These are phyloP conservation scores for Dovyalis caffra DNA, from an alignment of 345 rosid species.

Conservation along the genomic window DNA sequence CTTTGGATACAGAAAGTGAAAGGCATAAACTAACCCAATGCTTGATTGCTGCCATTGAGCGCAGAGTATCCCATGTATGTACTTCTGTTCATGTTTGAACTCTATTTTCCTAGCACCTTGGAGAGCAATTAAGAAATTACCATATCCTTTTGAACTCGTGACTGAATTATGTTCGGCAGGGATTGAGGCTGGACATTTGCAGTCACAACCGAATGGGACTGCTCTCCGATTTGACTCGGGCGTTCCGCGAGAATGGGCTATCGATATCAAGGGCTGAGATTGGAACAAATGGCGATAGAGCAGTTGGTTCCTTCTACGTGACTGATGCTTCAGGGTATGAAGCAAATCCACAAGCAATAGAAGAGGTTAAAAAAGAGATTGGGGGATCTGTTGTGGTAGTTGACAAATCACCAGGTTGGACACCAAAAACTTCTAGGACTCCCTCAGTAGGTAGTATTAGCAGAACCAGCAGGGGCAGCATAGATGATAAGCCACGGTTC, in stretches of 20 bases:
- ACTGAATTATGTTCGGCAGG: constrained; percentile 32
- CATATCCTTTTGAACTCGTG: neutral
- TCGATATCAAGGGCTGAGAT: constrained; percentile 68
- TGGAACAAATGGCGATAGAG: constrained; percentile 49
- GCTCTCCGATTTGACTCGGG: constrained; percentile 62
- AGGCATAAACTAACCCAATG: constrained; percentile 53
- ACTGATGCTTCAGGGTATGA: constrained; percentile 61
- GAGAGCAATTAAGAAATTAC: neutral
- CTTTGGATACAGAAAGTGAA: constrained; percentile 54
- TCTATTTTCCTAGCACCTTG: too few relatives aligned
- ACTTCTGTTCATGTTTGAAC: too few relatives aligned
- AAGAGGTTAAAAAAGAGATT: constrained; percentile 56
- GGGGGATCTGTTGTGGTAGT: constrained; percentile 52
- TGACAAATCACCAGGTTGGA: constrained; percentile 38
- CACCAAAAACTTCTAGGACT: constrained; percentile 22
- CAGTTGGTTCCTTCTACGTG: constrained; percentile 70
- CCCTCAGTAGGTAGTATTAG: constrained; percentile 27
- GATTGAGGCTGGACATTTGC: constrained; percentile 59
- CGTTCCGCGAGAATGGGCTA: constrained; percentile 66
- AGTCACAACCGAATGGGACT: constrained; percentile 56
- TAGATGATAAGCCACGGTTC: constrained; percentile 37
- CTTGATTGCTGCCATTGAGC: constrained; percentile 73
- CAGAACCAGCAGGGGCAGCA: constrained; percentile 20
- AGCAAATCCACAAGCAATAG: constrained; percentile 35
- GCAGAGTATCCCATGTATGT: constrained; percentile 60